Conservation (phyloP, 106 monocot species). For the Xerophyta viscosa region DNA sequence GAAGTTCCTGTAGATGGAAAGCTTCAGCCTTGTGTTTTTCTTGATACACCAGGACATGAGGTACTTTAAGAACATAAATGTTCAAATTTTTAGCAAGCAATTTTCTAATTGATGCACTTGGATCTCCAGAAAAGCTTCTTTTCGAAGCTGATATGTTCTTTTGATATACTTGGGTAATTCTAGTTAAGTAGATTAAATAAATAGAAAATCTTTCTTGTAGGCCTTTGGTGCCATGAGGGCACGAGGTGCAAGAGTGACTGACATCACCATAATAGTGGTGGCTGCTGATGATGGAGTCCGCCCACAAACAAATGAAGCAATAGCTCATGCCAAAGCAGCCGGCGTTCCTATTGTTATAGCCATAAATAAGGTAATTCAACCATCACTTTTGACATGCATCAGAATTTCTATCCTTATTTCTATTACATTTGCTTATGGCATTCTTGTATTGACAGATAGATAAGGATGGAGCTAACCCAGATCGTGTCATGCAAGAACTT, state of each 20-base stretch:
- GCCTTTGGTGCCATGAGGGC: conserved; percentile 99
- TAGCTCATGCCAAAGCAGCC: conserved; percentile 99
- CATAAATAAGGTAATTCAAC: conserved; percentile 97
- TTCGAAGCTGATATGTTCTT: too few relatives aligned
- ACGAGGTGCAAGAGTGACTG: conserved; percentile 89
- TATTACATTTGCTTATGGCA: not conserved
- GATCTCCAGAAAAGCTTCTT: not conserved
- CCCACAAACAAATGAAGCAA: conserved; percentile 93
- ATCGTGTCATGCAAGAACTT: conserved; percentile 94
- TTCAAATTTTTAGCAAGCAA: not conserved
- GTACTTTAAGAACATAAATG: conserved; percentile 15
- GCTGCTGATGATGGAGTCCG: conserved; percentile 99
- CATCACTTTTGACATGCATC: too few relatives aligned
- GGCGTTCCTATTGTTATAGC: conserved; percentile 88
- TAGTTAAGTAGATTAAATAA: too few relatives aligned
- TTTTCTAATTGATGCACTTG: too few relatives aligned
- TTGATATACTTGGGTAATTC: too few relatives aligned
- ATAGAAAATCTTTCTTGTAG: conserved; percentile 21
- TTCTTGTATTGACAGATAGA: conserved; percentile 53
- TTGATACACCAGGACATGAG: conserved; percentile 98
- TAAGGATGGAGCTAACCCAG: conserved; percentile 89
- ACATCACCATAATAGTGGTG: conserved; percentile 88
- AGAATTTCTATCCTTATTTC: too few relatives aligned
- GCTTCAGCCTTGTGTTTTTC: conserved; percentile 67
- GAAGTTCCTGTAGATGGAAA: conserved; percentile 69